phyloP scores from a whole-genome alignment of 2,329 filamentous ascomycete species.

The Pyricularia sp. region DNA sequence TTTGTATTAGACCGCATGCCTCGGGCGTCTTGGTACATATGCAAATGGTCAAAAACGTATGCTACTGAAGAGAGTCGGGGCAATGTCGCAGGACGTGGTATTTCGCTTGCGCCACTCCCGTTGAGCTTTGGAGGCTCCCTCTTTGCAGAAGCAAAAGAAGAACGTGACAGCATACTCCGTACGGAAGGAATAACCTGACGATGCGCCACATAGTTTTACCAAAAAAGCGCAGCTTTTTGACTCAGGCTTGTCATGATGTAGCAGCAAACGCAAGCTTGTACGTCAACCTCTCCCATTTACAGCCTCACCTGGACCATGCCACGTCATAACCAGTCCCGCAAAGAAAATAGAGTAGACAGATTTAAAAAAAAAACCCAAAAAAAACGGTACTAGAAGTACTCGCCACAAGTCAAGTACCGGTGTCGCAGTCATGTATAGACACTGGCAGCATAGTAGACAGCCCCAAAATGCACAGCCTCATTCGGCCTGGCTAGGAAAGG shows the following conservation, averaged over 20 bases:
- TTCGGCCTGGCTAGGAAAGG: no score
- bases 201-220: background rate
- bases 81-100: no score
- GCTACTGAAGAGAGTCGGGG: background rate
- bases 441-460: no score
- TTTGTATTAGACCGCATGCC: background rate
- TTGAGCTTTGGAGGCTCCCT: background rate
- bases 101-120: background rate
- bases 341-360: no score
- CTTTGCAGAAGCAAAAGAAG: background rate
- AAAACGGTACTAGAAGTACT: background rate
- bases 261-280: background rate
- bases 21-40: background rate
- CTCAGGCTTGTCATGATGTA: background rate
- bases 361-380: no score
- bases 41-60: background rate
- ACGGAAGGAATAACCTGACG: background rate
- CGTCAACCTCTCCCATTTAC: background rate
- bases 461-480: background rate
- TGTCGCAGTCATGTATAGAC: no score
- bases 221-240: background rate
- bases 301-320: background rate
- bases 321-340: background rate
- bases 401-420: background rate
- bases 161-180: background rate